Conservation (phyloP, 805 yeast species). For the Spathaspora sp. region DNA sequence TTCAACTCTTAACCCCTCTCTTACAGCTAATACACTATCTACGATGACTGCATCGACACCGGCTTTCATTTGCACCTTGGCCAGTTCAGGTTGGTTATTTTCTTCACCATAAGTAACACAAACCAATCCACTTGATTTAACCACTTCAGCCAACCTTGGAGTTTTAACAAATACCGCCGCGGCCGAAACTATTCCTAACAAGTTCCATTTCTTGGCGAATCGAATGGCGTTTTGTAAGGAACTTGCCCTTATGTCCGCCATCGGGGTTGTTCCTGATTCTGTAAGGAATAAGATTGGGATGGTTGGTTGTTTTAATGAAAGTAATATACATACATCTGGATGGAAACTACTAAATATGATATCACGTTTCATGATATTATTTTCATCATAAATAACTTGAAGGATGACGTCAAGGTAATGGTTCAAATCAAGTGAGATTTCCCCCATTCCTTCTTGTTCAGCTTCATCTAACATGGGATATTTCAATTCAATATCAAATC, state of each 20-base stretch:
- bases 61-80: conserved; percentile 81
- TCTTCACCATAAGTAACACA: conserved; percentile 87
- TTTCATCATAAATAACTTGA: conserved; percentile 68
- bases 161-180: conserved; percentile 83
- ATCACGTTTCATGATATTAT: conserved; percentile 69
- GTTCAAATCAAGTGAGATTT: conserved; percentile 77
- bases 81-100: conserved; percentile 82
- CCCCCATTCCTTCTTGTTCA: conserved; percentile 83
- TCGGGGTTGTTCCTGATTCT: conserved; percentile 77
- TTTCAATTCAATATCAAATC: conserved; percentile 91
- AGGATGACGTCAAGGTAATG: conserved; percentile 86
- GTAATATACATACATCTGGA: conserved; percentile 84
- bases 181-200: conserved; percentile 88
- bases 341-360: conserved; percentile 90
- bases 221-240: conserved; percentile 88
- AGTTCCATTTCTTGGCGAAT: conserved; percentile 86
- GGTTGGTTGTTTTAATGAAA: conserved; percentile 88
- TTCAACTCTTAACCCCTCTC: conserved; percentile 63
- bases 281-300: conserved; percentile 89
- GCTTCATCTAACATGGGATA: conserved; percentile 96
- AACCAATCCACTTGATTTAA: conserved; percentile 84
- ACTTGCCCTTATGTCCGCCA: conserved; percentile 88
- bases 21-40: conserved; percentile 89
- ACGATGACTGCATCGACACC: conserved; percentile 99
- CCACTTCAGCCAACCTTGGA: conserved; percentile 87